These are phyloP conservation scores for Biscutella laevigata DNA, from an alignment of 441 rosid genomes.

Conservation along the genomic window DNA sequence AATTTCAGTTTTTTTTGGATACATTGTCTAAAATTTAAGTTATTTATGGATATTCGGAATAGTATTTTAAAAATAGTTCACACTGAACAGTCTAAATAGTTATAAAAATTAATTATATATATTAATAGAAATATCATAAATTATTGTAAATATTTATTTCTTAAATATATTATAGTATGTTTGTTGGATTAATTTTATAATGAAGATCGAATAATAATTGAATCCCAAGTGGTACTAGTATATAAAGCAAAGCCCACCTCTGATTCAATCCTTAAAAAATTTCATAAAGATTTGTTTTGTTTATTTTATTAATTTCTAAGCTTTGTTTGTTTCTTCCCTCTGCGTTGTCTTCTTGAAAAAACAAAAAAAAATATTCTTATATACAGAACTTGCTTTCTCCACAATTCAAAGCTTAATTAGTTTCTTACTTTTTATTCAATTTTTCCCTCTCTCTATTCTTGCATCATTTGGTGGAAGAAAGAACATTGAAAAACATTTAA, in stretches of 20 bases:
- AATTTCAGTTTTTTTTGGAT: no score
- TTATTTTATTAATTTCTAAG: conserved; percentile 23
- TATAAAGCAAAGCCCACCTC: conserved; percentile 22
- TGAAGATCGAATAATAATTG: no score
- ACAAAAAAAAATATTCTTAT: not conserved
- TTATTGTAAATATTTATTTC: no score
- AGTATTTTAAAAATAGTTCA: no score
- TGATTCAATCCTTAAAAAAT: conserved; percentile 26
- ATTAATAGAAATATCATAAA: no score
- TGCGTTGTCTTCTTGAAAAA: conserved; percentile 17
- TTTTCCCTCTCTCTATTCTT: conserved; percentile 24
- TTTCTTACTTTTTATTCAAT: conserved; percentile 7
- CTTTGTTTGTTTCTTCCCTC: not conserved
- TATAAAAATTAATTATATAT: no score
- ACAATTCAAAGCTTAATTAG: conserved; percentile 35
- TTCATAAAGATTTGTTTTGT: conserved; percentile 26
- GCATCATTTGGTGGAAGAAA: conserved; percentile 35
- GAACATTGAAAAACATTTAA: conserved; percentile 22
- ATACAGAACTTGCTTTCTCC: conserved; percentile 35
- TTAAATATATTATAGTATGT: no score
- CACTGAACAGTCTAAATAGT: no score
- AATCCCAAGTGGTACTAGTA: no score
- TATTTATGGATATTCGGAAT: no score
- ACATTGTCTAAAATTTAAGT: no score
- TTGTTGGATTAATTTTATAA: no score